Evolutionary conservation across 2,329 filamentous ascomycete species (phyloP).

Genomic region (Clonostachys rhizophaga): DNA sequence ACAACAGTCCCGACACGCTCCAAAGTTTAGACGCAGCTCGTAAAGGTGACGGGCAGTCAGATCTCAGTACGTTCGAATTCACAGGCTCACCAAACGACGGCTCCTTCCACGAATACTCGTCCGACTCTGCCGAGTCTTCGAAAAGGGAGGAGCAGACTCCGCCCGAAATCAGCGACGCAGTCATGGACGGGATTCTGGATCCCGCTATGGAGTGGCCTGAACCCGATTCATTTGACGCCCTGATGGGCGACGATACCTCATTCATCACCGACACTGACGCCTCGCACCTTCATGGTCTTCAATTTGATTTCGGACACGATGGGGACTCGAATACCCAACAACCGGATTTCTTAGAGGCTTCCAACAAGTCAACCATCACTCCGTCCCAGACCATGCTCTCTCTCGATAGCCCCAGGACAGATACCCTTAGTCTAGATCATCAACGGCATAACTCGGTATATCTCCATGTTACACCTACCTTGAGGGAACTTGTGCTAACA

Average conservation of each 20-base stretch:
- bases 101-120: slow-evolving; percentile 5
- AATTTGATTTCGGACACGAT: no score
- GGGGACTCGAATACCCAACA: no score
- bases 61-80: not conserved
- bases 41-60: not conserved
- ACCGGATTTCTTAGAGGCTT: no score
- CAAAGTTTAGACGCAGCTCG: slow-evolving; percentile 3
- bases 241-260: not conserved
- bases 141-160: not conserved
- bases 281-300: not conserved
- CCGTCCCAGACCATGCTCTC: not conserved
- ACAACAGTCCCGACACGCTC: slow-evolving; percentile 5
- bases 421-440: not conserved
- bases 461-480: not conserved
- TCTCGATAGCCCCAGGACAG: not conserved
- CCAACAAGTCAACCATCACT: not conserved
- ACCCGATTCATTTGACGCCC: not conserved
- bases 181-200: not conserved
- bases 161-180: not conserved
- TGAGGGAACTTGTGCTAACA: not conserved
- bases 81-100: slow-evolving; percentile 3
- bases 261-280: slow-evolving; percentile 1
- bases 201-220: not conserved
- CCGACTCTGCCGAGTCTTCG: slow-evolving; percentile 5
- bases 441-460: slow-evolving; percentile 2